phyloP scores from a whole-genome alignment of 164 flowering plant genomes.

The Platanus orientalis region DNA sequence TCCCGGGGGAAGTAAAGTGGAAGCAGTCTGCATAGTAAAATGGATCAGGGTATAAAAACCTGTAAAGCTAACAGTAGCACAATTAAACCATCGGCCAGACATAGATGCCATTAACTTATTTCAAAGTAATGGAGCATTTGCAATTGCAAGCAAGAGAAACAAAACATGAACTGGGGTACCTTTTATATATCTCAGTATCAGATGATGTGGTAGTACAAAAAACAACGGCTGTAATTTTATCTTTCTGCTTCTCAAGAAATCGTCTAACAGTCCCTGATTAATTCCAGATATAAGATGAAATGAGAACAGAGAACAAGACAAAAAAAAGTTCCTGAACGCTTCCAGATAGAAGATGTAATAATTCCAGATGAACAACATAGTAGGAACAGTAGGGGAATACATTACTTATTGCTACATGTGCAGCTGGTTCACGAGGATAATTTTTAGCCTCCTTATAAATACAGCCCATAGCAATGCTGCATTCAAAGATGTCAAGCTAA shows the following conservation, averaged over 20 bases:
- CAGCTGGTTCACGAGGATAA: conserved; percentile 99
- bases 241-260: conserved; percentile 92
- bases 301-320: neutral
- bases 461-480: conserved; percentile 97
- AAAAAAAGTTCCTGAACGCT: conserved; percentile 8
- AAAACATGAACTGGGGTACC: conserved; percentile 35
- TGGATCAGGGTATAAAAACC: neutral
- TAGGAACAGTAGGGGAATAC: conserved; percentile 15
- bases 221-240: conserved; percentile 75
- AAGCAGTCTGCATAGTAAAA: conserved; percentile 61
- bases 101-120: too few species aligned
- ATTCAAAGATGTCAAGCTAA: conserved; percentile 20
- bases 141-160: neutral
- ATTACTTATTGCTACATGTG: conserved; percentile 99
- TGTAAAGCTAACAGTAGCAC: neutral
- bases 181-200: conserved; percentile 97
- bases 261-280: conserved; percentile 82
- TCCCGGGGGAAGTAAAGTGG: conserved; percentile 98
- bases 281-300: neutral
- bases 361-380: neutral
- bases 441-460: conserved; percentile 93
- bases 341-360: neutral
- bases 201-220: conserved; percentile 79
- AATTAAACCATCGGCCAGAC: too few species aligned
- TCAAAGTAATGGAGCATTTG: neutral